Percentiles rank a stretch among this genome's conserved stretches.
phyloP scores from a whole-genome alignment of 208 protist genomes.

The Paratrypanosoma confusum region DNA sequence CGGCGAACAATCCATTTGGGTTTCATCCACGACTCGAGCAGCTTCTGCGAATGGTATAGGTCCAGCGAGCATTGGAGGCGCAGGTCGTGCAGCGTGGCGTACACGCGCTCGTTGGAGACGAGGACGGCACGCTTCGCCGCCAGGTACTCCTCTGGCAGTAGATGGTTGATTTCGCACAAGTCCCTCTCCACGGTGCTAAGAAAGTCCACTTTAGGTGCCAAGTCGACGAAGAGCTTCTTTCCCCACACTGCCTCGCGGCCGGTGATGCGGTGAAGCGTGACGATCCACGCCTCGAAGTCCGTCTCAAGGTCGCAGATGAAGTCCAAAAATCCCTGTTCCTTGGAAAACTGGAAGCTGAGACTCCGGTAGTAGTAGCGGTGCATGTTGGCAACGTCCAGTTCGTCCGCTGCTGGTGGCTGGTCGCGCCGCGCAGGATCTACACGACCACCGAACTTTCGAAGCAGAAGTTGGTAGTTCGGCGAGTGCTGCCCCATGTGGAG shows the following conservation, averaged over 20 bases:
- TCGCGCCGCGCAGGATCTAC: constrained; percentile 2
- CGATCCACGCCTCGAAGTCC: constrained; percentile 22
- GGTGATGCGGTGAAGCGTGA: constrained; percentile 11
- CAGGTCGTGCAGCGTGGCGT: constrained; percentile 13
- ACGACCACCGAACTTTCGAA: constrained; percentile 7
- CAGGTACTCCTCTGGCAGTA: constrained; percentile 14
- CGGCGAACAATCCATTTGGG: constrained; percentile 7
- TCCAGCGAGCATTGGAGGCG: constrained; percentile 7
- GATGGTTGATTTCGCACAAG: constrained; percentile 15
- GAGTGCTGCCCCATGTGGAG: constrained; percentile 13
- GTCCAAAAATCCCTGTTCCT: constrained; percentile 3
- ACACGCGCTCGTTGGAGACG: constrained; percentile 1
- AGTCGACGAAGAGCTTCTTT: constrained; percentile 6
- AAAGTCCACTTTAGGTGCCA: background rate
- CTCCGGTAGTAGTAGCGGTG: constrained; percentile 19
- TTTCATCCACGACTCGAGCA: constrained; percentile 14
- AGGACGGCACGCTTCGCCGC: constrained; percentile 13
- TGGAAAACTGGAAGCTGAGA: constrained; percentile 12
- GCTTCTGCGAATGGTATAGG: constrained; percentile 16
- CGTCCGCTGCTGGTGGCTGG: constrained; percentile 1
- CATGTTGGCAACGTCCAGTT: constrained; percentile 8
- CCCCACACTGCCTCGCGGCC: constrained; percentile 1
- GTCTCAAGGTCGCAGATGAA: constrained; percentile 14
- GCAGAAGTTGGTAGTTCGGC: constrained; percentile 3
- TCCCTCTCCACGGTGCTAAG: constrained; percentile 7